phyloP scores from a whole-genome alignment of 148 eudicot species.

The Nyssa sinensis region DNA sequence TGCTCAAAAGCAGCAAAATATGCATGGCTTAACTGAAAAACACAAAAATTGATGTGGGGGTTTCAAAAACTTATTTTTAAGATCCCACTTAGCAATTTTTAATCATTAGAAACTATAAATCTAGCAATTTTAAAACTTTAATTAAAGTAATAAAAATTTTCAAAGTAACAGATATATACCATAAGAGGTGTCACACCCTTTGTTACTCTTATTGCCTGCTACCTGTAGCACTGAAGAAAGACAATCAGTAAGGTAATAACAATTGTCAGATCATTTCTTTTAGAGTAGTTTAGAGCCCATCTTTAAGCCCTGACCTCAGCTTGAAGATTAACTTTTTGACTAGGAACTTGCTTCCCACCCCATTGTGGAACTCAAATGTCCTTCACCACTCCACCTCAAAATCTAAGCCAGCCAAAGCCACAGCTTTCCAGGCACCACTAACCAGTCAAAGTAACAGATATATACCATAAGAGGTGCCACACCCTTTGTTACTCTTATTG shows the following conservation, averaged over 20 bases:
- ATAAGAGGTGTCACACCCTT: background rate
- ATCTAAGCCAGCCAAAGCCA: background rate
- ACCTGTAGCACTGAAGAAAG: background rate
- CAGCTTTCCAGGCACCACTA: background rate
- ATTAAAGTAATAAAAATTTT: too few species aligned
- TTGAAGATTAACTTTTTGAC: too few species aligned
- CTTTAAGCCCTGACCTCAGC: too few species aligned
- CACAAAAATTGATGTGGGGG: background rate
- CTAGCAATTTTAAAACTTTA: too few species aligned
- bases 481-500: too few species aligned
- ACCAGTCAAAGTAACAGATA: too few species aligned
- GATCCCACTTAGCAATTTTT: too few species aligned
- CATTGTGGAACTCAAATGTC: too few species aligned
- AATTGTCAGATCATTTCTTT: background rate
- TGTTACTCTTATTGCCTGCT: background rate
- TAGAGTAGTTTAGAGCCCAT: background rate
- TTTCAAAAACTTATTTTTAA: background rate
- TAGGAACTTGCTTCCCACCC: too few species aligned
- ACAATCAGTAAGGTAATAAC: background rate
- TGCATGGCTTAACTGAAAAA: background rate
- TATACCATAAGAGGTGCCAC: too few species aligned
- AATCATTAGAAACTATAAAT: too few species aligned
- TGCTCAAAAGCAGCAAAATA: background rate
- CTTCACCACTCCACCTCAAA: conserved; percentile 4
- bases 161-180: background rate